Conservation (phyloP, 2,329 filamentous ascomycete genomes). For the Alternaria burnsii region DNA sequence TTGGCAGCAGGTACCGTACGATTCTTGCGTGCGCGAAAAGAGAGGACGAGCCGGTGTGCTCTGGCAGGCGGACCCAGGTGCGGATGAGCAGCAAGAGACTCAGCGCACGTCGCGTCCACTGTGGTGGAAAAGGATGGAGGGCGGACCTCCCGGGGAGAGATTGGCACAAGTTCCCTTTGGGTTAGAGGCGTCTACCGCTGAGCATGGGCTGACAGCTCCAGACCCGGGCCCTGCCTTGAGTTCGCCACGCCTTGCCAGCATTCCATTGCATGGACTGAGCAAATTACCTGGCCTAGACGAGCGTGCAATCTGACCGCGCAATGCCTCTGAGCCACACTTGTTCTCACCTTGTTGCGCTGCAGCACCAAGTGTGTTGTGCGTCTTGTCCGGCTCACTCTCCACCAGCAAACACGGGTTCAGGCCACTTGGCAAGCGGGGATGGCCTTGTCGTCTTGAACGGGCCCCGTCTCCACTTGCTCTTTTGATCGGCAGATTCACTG, state of each 20-base stretch:
- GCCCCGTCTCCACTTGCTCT: neutral
- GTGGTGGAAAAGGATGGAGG: constrained; percentile 17
- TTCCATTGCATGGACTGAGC: neutral
- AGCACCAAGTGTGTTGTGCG: neutral
- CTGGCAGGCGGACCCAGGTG: constrained; percentile 5
- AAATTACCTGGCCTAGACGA: neutral
- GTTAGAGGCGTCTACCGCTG: constrained; percentile 17
- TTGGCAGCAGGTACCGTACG: constrained; percentile 11
- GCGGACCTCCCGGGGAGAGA: constrained; percentile 23
- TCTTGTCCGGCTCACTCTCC: neutral
- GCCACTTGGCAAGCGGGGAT: constrained; percentile 16
- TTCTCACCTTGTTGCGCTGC: neutral
- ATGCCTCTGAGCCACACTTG: neutral
- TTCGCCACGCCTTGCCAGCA: constrained; percentile 5
- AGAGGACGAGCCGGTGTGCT: constrained; percentile 36
- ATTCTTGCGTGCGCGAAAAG: constrained; percentile 21
- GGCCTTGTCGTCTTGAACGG: constrained; percentile 9
- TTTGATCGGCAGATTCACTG: constrained; percentile 3
- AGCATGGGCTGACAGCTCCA: constrained; percentile 14
- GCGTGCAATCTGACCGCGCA: neutral
- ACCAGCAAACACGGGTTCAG: constrained; percentile 2
- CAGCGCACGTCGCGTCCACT: constrained; percentile 19
- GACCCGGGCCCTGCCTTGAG: constrained; percentile 1
- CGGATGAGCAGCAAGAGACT: neutral
- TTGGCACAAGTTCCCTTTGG: constrained; percentile 22